A percentile compares a stretch with the other conserved stretches of the same genome.
Conservation (phyloP, 2,329 filamentous ascomycete species). For the Ophiocordyceps unilateralis region DNA sequence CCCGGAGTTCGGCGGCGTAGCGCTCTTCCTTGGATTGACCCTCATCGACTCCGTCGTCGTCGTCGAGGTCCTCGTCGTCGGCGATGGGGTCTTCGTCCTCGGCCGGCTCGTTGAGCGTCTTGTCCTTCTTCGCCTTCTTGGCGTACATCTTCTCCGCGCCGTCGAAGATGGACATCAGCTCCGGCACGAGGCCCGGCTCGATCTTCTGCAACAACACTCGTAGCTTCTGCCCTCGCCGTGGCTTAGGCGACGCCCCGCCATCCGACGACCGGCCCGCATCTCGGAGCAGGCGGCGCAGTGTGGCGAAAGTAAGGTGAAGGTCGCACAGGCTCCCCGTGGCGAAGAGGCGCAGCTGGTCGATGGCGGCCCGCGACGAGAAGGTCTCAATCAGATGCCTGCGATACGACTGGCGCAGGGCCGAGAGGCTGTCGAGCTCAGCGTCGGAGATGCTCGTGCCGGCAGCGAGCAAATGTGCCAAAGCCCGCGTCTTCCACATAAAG, state of each 20-base stretch:
- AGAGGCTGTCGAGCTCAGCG: slow-evolving; percentile 42
- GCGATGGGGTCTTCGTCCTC: slow-evolving; percentile 60
- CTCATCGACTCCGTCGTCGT: slow-evolving; percentile 39
- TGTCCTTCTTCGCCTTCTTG: slow-evolving; percentile 42
- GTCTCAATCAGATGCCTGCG: slow-evolving; percentile 48
- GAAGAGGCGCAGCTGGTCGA: slow-evolving; percentile 63
- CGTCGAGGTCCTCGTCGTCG: slow-evolving; percentile 35
- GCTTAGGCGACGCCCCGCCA: slow-evolving; percentile 6
- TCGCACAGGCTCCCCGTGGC: slow-evolving; percentile 68
- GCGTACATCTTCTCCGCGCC: slow-evolving; percentile 62
- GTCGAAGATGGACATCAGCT: slow-evolving; percentile 62
- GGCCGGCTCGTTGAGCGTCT: slow-evolving; percentile 41
- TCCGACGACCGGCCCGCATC: slow-evolving; percentile 14
- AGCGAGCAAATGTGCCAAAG: slow-evolving; percentile 35
- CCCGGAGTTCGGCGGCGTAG: slow-evolving; percentile 49
- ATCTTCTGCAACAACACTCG: slow-evolving; percentile 48
- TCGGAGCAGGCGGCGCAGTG: slow-evolving; percentile 40
- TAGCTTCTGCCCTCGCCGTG: slow-evolving; percentile 13
- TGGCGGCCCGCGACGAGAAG: slow-evolving; percentile 47
- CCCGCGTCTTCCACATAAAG: slow-evolving; percentile 81
- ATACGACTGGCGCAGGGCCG: slow-evolving; percentile 36
- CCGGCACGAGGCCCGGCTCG: slow-evolving; percentile 40
- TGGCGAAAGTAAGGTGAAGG: slow-evolving; percentile 62
- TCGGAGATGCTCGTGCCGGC: slow-evolving; percentile 38
- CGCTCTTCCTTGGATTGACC: slow-evolving; percentile 38